Evolutionary conservation across 2,329 filamentous ascomycete species (phyloP).

Genomic region (Ophiostoma sp.): DNA sequence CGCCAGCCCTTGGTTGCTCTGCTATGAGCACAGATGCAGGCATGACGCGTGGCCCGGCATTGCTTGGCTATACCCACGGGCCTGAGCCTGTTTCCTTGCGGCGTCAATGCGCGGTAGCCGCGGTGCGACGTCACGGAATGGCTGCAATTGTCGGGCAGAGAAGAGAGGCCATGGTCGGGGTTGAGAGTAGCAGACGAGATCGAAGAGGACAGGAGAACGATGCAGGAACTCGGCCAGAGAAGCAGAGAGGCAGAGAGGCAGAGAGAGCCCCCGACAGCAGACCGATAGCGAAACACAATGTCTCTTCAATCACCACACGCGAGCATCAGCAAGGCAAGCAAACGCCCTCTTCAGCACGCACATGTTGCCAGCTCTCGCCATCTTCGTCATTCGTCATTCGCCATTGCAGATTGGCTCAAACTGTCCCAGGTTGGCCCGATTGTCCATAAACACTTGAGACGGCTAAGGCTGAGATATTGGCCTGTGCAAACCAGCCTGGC

Average conservation of each 20-base stretch:
- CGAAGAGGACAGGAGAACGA: background rate
- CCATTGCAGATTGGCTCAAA: background rate
- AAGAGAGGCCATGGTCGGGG: background rate
- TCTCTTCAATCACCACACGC: background rate
- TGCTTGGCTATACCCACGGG: constrained; percentile 15
- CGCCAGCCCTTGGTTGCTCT: background rate
- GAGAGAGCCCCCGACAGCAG: background rate
- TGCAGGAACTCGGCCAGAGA: background rate
- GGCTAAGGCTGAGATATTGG: background rate
- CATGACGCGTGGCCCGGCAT: constrained; percentile 21
- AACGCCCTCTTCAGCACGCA: background rate
- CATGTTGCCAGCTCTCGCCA: background rate
- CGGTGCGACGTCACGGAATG: background rate
- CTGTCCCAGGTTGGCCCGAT: background rate
- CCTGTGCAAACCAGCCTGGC: background rate
- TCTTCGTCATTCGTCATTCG: background rate
- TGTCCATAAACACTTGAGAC: background rate
- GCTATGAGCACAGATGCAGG: constrained; percentile 16
- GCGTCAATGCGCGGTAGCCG: constrained; percentile 10
- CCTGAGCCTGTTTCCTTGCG: constrained; percentile 12
- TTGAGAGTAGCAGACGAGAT: background rate
- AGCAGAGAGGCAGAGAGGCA: background rate
- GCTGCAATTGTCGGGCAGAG: background rate
- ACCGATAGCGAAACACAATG: background rate
- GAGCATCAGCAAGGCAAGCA: background rate